These are phyloP conservation scores for Isoetes taiwanensis DNA, from an alignment of 75 land plant species.

Conservation along the genomic window DNA sequence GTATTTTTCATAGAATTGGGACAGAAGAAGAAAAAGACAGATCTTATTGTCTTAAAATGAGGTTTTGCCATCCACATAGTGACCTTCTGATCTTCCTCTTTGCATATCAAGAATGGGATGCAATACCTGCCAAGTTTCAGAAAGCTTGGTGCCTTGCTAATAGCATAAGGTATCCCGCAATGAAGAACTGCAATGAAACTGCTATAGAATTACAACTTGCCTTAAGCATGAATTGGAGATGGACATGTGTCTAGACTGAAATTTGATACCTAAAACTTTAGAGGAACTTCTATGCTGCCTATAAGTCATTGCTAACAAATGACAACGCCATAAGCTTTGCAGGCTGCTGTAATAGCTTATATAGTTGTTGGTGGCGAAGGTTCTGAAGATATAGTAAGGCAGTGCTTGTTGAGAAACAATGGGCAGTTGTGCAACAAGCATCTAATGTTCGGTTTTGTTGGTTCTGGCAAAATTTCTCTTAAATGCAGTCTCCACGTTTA, in stretches of 20 bases:
- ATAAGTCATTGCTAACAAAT: too few species aligned
- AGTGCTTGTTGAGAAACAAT: too few species aligned
- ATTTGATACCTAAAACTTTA: constrained; percentile 34
- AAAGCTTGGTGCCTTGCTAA: constrained; percentile 76
- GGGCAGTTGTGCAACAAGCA: too few species aligned
- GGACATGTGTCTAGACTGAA: constrained; percentile 40
- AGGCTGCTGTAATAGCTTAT: too few species aligned
- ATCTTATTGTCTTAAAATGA: constrained; percentile 58
- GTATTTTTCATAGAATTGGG: constrained; percentile 72
- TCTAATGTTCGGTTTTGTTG: too few species aligned
- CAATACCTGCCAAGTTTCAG: constrained; percentile 9
- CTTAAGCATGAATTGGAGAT: constrained; percentile 31
- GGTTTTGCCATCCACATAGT: constrained; percentile 65
- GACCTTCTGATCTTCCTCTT: constrained; percentile 70
- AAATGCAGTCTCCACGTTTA: too few species aligned
- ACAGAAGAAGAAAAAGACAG: constrained; percentile 43
- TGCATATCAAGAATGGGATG: constrained; percentile 63
- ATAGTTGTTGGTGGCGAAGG: too few species aligned
- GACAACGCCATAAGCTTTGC: too few species aligned
- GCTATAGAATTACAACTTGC: constrained; percentile 41
- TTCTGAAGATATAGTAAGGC: too few species aligned
- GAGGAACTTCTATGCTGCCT: too few species aligned
- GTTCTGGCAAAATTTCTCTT: too few species aligned
- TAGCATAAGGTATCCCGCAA: constrained; percentile 64
- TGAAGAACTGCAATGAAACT: constrained; percentile 59